phyloP scores from a whole-genome alignment of 192 early-diverging fungal genomes.

The Coemansia sp. region DNA sequence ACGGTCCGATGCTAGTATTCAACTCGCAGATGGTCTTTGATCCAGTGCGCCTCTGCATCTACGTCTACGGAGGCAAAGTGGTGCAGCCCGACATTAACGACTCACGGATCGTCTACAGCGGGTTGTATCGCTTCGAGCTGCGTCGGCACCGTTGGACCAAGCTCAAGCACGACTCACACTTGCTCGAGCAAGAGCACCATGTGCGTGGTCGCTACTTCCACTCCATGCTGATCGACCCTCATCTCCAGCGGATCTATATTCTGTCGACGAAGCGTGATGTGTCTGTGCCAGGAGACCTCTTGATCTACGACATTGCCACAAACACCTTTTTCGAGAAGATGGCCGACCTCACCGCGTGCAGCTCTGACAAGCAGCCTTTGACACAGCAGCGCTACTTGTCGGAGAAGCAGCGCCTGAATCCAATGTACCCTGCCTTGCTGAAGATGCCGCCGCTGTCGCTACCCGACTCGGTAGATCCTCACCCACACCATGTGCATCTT shows the following conservation, averaged over 20 bases:
- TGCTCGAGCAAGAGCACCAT: constrained; percentile 58
- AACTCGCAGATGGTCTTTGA: constrained; percentile 97
- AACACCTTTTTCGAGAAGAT: constrained; percentile 76
- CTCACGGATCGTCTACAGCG: constrained; percentile 73
- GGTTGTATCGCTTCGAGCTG: constrained; percentile 85
- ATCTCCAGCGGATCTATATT: constrained; percentile 77
- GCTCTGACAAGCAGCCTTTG: constrained; percentile 27
- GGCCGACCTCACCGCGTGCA: constrained; percentile 22
- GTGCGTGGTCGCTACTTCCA: constrained; percentile 90
- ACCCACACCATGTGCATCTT: constrained; percentile 45
- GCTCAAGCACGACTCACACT: constrained; percentile 69
- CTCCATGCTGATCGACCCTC: constrained; percentile 84
- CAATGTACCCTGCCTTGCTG: constrained; percentile 12
- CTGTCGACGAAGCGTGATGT: constrained; percentile 90
- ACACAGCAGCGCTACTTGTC: constrained; percentile 46
- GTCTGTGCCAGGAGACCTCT: constrained; percentile 79
- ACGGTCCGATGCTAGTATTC: constrained; percentile 87
- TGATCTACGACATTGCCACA: constrained; percentile 80
- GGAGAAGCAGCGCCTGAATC: constrained; percentile 37
- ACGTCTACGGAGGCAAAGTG: constrained; percentile 90
- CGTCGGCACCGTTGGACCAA: constrained; percentile 70
- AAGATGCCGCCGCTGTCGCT: constrained; percentile 15
- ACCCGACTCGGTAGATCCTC: constrained; percentile 22
- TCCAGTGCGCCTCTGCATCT: constrained; percentile 66
- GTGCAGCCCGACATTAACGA: constrained; percentile 68